A percentile compares a stretch with the other conserved stretches of the same genome.
Conservation (phyloP, 2,329 filamentous ascomycete species). For the Lachnellula cervina region DNA sequence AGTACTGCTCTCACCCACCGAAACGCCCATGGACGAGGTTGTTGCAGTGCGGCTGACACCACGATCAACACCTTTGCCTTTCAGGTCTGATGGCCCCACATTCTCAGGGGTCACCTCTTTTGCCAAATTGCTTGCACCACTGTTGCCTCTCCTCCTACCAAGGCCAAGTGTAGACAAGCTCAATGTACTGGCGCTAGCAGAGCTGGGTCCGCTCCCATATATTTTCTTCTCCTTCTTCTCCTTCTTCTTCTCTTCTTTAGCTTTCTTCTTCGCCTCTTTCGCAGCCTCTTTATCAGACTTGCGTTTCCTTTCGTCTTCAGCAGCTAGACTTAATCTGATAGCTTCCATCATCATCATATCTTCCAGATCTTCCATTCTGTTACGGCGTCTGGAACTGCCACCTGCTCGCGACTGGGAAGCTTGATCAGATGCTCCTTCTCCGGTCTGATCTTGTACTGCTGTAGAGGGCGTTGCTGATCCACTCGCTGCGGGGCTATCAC, state of each 20-base stretch:
- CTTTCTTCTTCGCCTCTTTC: slow-evolving; percentile 79
- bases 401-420: slow-evolving; percentile 23
- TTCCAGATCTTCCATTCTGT: slow-evolving; percentile 81
- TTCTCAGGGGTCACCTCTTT: slow-evolving; percentile 50
- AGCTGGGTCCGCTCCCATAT: slow-evolving; percentile 40
- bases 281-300: slow-evolving; percentile 75
- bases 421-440: slow-evolving; percentile 28
- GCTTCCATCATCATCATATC: slow-evolving; percentile 99
- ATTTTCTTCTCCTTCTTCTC: slow-evolving; percentile 54
- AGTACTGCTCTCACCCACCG: slow-evolving; percentile 13
- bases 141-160: slow-evolving; percentile 55
- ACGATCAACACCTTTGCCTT: slow-evolving; percentile 68
- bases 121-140: slow-evolving; percentile 53
- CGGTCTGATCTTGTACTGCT: slow-evolving; percentile 23
- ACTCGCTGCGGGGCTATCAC: slow-evolving; percentile 28
- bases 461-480: slow-evolving; percentile 29
- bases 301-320: slow-evolving; percentile 86
- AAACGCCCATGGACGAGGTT: slow-evolving; percentile 20
- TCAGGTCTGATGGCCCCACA: slow-evolving; percentile 35
- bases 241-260: slow-evolving; percentile 76
- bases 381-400: slow-evolving; percentile 35
- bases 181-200: slow-evolving; percentile 59
- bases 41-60: slow-evolving; percentile 15
- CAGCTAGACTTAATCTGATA: slow-evolving; percentile 81
- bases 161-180: slow-evolving; percentile 48